phyloP scores from a whole-genome alignment of 2,329 filamentous ascomycete genomes.

The Paracorniculantispora psalliotae region DNA sequence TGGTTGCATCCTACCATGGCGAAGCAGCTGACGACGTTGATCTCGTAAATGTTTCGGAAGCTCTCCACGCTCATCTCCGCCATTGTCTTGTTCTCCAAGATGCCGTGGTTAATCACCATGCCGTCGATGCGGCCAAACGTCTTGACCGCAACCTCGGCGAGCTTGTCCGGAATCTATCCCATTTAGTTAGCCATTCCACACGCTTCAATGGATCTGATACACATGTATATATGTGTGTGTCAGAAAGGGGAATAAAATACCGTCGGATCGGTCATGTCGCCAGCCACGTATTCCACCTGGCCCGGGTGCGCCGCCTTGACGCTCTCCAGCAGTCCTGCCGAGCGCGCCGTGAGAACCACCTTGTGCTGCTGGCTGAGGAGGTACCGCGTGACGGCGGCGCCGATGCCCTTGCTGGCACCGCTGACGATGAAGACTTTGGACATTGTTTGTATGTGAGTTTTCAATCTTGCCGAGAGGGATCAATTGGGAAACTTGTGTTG shows the following conservation, averaged over 20 bases:
- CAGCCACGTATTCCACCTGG: constrained; percentile 52
- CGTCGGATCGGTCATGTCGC: constrained; percentile 49
- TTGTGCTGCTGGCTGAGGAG: constrained; percentile 52
- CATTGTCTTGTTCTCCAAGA: constrained; percentile 70
- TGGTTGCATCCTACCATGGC: constrained; percentile 58
- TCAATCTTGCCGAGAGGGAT: too few relatives aligned
- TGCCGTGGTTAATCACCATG: constrained; percentile 83
- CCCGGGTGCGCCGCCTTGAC: constrained; percentile 47
- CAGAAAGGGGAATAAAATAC: constrained; percentile 30
- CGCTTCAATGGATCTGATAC: too few relatives aligned
- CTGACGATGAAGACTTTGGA: constrained; percentile 67
- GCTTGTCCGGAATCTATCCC: constrained; percentile 45
- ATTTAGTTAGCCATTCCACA: background rate
- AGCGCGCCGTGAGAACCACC: constrained; percentile 55
- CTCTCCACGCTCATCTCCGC: constrained; percentile 62
- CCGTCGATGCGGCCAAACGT: constrained; percentile 72
- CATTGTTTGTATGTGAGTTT: constrained; percentile 28
- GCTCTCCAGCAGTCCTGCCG: constrained; percentile 41
- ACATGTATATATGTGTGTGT: too few relatives aligned
- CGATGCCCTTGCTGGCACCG: constrained; percentile 59
- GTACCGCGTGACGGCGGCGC: constrained; percentile 48
- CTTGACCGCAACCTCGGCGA: constrained; percentile 60
- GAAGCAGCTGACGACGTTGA: constrained; percentile 83
- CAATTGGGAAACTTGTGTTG: too few relatives aligned
- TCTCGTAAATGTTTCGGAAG: constrained; percentile 72